Evolutionary conservation across 148 eudicot genomes (phyloP), one percentile per base, ranked within the genome.

Genomic region (Fagopyrum tataricum): DNA sequence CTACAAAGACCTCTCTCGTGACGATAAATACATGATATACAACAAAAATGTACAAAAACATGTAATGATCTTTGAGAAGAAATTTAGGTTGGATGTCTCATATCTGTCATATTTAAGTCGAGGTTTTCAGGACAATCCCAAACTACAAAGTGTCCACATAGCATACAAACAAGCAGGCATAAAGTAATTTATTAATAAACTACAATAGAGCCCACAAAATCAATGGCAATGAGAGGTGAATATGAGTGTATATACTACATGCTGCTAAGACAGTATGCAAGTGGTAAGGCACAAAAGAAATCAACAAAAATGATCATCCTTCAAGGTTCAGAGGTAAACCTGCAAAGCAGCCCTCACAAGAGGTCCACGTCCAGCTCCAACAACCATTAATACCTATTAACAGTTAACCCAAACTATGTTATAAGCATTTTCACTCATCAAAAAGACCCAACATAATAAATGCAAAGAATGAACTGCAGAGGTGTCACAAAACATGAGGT

Each of bases 321-420:
- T 37, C 42, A 70, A n/a, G 72, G 52, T 44, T 46, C 52, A 64
- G 31, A 41, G 9, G 26, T 51, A 59, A 66, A 94, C 98, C 98
- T 89, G 88, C 74, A 95, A 82, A 15, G 98, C 87, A 53, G 98
- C 97, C 86, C 96, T 80, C 42, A 95, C 96, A 79, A 95, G 98
- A 76, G 98, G 98, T 46, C 98, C 98, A 53, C 98, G 85, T 73
- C 98, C 98, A 77, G 98, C 98, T 75, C 98, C 98, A 51, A 95
- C 98, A 78, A 95, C 98, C 98, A 95, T 95, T 83, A 95, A 78
- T 44, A 95, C 91, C 97, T 94, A 72, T 20, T 73, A 72, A 68
- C 79, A 77, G 37, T 20, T 67, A 26, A 46, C 71, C 31, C 46
- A 68, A 68, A 20, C 48, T 18, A 43, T 70, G 72, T 21, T 70